Evolutionary conservation across 2,329 filamentous ascomycete genomes (phyloP).

Genomic region (Fusarium chaquense): DNA sequence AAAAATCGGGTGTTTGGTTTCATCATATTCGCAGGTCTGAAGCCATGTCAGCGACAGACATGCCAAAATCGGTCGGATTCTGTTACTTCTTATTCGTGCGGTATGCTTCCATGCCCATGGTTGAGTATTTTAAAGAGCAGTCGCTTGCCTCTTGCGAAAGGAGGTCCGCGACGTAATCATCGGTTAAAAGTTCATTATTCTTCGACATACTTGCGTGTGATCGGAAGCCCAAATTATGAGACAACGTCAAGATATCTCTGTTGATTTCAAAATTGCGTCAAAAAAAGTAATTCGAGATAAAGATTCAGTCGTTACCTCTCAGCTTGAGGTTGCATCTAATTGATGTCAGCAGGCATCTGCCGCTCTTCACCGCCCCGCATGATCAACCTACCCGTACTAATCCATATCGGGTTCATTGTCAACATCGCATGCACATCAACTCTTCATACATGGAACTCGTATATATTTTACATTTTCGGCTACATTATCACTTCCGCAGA

Average conservation of each 20-base stretch:
- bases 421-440: constrained; percentile 50
- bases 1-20: constrained; percentile 95
- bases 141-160: constrained; percentile 83
- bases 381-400: constrained; percentile 38
- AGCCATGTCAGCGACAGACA: constrained; percentile 37
- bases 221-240: constrained; percentile 4
- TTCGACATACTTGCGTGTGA: constrained; percentile 52
- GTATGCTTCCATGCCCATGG: constrained; percentile 78
- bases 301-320: not conserved
- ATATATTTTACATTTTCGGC: not conserved
- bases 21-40: constrained; percentile 74
- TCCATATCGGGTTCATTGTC: constrained; percentile 53
- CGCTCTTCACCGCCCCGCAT: constrained; percentile 39
- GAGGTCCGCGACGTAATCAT: constrained; percentile 84
- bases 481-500: not conserved
- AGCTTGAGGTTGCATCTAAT: constrained; percentile 10
- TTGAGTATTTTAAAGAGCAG: constrained; percentile 78
- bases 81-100: constrained; percentile 60
- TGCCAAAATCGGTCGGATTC: constrained; percentile 13
- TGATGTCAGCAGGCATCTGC: constrained; percentile 38
- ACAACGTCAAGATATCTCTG: not conserved
- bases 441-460: not conserved
- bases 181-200: constrained; percentile 69
- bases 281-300: constrained; percentile 16
- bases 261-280: constrained; percentile 6